Base-by-base conservation (phyloP, 1,139 yeast genomes). In the Torulaspora pretoriensis region DNA sequence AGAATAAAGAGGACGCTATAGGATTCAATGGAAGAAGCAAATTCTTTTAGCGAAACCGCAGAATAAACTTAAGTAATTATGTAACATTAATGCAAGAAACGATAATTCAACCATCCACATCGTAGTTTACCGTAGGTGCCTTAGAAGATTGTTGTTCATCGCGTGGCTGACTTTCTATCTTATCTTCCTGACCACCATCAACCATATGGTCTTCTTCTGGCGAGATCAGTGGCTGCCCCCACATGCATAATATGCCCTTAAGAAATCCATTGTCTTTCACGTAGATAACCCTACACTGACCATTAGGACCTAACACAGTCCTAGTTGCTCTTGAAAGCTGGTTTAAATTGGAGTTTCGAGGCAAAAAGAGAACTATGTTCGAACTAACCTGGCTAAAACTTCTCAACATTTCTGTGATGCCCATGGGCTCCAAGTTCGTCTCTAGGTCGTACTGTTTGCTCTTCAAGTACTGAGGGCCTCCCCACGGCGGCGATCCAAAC, bases 401-500 rank as follows among this genome's bases (percentile, higher is more conserved):
- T 8, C 45, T 42, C 34, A 82, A 61, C 17, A 83, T 60, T 19
- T 64, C 61, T n/a, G 71, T 68, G 3, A 83, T 55, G 2, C 67
- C 66, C 42, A 80, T 68, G 1, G 94, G 90, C 43, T 68, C 59
- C 32, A 70, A 50, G 17, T 57, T 49, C 9, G 53, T 52, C 40
- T 66, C 64, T 13, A 80, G 57, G 52, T 81, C 80, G 68, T 78
- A 85, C 0, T 61, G 55, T 1, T 69, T 69, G 3, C 60, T 53
- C 8, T 68, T 57, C 28, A 69, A 66, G 65, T 90, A 92, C 3
- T 68, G 63, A 0, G 94, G 88, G 0, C 98, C 98, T 12, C 97
- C 97, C 98, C 98, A 92, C 0, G 97, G 97, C 0, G 97, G 97
- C 4, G 96, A 87, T 19, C 82, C 75, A 65, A 88, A 90, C 5